Base-by-base conservation (phyloP, 2,329 filamentous ascomycete species). In the Clarireedia paspali region DNA sequence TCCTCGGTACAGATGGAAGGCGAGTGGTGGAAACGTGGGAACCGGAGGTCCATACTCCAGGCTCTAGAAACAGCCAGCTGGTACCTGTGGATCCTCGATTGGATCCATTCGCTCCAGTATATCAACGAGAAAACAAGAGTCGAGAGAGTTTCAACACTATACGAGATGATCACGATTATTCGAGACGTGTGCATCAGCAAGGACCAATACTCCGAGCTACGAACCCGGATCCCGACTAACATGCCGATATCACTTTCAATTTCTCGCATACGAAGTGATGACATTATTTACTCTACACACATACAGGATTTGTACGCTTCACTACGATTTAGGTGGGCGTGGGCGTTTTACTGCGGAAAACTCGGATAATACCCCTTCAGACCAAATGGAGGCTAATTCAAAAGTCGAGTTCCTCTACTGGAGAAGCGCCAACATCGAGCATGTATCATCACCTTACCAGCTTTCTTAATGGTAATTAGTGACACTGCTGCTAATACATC, bases 81-180 rank as follows among this genome's bases (percentile, higher is more conserved):
- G 77, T 80, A 73, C 78, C 80, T 7, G 77, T 84, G 53, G 83
- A 86, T 64, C 83, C 83, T 34, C 75, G 83, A 46, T 78, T 85
- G 72, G 79, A 85, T 63, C 82, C 82, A 0, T 83, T 80, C 59
- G 76, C 79, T 48, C 74, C 76, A 38, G 71, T 84, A 12, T 85
- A 84, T 66, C 71, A 73, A 45, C 74, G 71, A 46, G 73, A 74
- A 26, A 83, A 77, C 63, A 79, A 78, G 67, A 85, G 82, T 63
- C 77, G 77, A 59, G 82, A 85, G 66, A 85, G 82, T 65, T 71
- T 86, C 65, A 80, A 80, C 62, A 85, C 82, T 1, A 70, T 86
- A 5, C 79, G 79, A 56, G 83, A 86, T 65, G 81, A 85, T 59
- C 81, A 83, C 57, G 83, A 86, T 62, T 86, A 86, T 65, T 85